phyloP scores from a whole-genome alignment of 129 eudicot species.

The Chrysanthemum seticuspe region DNA sequence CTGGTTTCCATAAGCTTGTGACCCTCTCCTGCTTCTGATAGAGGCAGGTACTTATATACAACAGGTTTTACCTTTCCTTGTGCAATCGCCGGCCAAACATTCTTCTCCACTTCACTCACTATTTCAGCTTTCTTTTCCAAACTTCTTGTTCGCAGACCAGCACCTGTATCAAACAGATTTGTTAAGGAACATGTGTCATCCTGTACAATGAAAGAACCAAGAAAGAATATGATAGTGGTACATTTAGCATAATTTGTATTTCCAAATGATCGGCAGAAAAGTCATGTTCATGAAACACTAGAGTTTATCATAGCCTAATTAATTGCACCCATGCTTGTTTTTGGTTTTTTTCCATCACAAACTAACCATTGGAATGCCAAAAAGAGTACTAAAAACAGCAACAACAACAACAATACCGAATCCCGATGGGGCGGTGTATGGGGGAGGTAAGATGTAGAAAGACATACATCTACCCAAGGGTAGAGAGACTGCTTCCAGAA shows the following conservation, averaged over 20 bases:
- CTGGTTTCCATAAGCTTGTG: constrained; percentile 83
- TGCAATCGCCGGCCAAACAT: constrained; percentile 73
- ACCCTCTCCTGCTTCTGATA: constrained; percentile 71
- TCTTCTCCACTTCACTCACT: constrained; percentile 76
- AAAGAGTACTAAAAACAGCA: background rate
- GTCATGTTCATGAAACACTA: too few relatives aligned
- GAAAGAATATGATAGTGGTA: background rate
- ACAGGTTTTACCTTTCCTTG: constrained; percentile 63
- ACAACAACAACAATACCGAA: too few relatives aligned
- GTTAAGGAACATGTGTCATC: background rate
- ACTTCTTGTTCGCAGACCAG: constrained; percentile 71
- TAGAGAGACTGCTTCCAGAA: too few relatives aligned
- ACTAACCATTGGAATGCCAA: background rate
- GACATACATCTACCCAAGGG: too few relatives aligned
- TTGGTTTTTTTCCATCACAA: too few relatives aligned
- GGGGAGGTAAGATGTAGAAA: too few relatives aligned
- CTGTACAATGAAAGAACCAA: background rate
- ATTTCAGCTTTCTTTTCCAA: constrained; percentile 75
- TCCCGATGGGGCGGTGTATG: too few relatives aligned
- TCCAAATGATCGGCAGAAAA: background rate
- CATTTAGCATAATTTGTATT: background rate
- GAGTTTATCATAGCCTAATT: too few relatives aligned
- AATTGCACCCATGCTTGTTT: too few relatives aligned
- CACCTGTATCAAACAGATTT: constrained; percentile 28
- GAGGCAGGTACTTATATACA: constrained; percentile 50